Percentiles rank a stretch among this genome's conserved stretches.
Conservation (phyloP, 768 basidiomycete genomes). For the Punctularia strigosozonata region DNA sequence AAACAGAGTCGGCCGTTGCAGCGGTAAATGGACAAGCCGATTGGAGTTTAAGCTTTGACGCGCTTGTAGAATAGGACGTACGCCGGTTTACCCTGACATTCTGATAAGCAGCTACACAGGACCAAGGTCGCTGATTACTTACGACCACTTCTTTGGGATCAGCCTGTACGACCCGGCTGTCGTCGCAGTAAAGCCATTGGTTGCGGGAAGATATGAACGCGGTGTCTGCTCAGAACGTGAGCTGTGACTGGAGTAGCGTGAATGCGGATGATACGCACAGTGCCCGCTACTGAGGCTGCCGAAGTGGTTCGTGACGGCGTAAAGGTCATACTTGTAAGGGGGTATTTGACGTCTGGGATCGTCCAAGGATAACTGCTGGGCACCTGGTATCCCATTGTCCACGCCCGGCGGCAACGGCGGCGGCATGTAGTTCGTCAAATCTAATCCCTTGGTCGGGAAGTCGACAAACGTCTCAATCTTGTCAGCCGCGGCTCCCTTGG, state of each 20-base stretch:
- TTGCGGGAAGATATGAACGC: slow-evolving; percentile 81
- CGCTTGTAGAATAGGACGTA: slow-evolving; percentile 80
- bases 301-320: slow-evolving; percentile 92
- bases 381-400: too few relatives aligned
- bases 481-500: slow-evolving; percentile 86
- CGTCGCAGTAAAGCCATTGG: slow-evolving; percentile 90
- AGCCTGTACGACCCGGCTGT: slow-evolving; percentile 70
- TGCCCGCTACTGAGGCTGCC: slow-evolving; percentile 92
- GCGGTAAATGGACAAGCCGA: too few relatives aligned
- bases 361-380: slow-evolving; percentile 35
- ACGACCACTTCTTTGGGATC: slow-evolving; percentile 80
- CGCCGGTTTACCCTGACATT: slow-evolving; percentile 43
- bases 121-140: slow-evolving; percentile 19
- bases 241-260: background rate
- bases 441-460: slow-evolving; percentile 57
- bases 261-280: slow-evolving; percentile 44
- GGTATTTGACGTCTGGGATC: slow-evolving; percentile 79
- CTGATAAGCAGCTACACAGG: background rate
- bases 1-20: background rate
- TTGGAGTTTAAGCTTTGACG: slow-evolving; percentile 12
- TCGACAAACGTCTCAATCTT: slow-evolving; percentile 94
- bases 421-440: slow-evolving; percentile 78
- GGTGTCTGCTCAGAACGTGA: slow-evolving; percentile 51
- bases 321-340: slow-evolving; percentile 88
- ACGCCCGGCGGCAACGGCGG: slow-evolving; percentile 58